A percentile compares a stretch with the other conserved stretches of the same genome.
phyloP scores from a whole-genome alignment of 768 basidiomycete genomes.

The Termitomyces sp. region DNA sequence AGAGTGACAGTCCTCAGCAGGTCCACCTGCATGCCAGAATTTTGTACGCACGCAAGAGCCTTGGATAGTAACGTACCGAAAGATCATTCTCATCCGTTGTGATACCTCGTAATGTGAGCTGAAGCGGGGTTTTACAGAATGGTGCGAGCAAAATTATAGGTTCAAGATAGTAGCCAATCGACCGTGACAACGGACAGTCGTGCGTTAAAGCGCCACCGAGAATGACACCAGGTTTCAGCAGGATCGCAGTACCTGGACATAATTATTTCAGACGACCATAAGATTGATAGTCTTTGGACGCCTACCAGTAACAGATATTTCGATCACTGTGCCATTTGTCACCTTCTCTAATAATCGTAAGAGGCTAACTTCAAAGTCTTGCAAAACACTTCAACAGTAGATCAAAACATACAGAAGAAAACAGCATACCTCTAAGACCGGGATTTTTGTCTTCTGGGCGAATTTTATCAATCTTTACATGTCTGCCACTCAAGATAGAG shows the following conservation, averaged over 20 bases:
- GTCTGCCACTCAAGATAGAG: constrained; percentile 84
- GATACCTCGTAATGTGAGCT: constrained; percentile 79
- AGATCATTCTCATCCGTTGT: constrained; percentile 92
- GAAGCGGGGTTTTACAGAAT: constrained; percentile 83
- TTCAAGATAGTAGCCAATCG: constrained; percentile 93
- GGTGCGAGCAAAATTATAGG: constrained; percentile 86
- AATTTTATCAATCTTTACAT: constrained; percentile 81
- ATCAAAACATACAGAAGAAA: neutral
- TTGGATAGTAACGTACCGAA: constrained; percentile 45
- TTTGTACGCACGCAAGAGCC: neutral
- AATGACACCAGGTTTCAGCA: constrained; percentile 90
- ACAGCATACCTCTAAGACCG: constrained; percentile 71
- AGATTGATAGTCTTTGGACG: neutral
- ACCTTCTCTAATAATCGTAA: constrained; percentile 83
- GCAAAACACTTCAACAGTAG: neutral
- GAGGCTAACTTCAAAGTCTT: constrained; percentile 91
- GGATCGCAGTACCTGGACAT: constrained; percentile 76
- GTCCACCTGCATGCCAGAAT: constrained; percentile 58
- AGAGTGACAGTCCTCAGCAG: constrained; percentile 85
- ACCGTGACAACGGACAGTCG: constrained; percentile 84
- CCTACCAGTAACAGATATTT: constrained; percentile 93
- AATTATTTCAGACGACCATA: neutral
- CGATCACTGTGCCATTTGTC: constrained; percentile 91
- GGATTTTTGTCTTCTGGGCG: constrained; percentile 91
- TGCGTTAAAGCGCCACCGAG: constrained; percentile 76